phyloP scores from a whole-genome alignment of 2,329 filamentous ascomycete species.

The Aspergillus jensenii region DNA sequence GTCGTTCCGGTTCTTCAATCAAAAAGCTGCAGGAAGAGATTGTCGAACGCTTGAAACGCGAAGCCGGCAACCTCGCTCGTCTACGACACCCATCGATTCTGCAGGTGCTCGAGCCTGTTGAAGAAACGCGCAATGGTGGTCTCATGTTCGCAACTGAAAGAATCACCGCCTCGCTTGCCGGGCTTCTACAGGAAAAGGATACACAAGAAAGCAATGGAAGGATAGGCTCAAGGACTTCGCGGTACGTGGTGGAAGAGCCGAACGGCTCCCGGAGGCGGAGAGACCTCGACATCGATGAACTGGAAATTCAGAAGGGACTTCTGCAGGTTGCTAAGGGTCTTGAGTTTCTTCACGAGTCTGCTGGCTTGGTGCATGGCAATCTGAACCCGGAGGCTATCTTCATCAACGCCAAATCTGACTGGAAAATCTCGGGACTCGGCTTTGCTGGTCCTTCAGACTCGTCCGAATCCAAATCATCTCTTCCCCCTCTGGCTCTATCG shows the following conservation, averaged over 20 bases:
- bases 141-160: constrained; percentile 94
- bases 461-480: constrained; percentile 71
- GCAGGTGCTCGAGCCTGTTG: constrained; percentile 90
- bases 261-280: constrained; percentile 71
- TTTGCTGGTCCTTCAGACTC: constrained; percentile 82
- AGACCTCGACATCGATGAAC: constrained; percentile 90
- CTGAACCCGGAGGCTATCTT: constrained; percentile 90
- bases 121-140: constrained; percentile 87
- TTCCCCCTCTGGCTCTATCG: constrained; percentile 76
- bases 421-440: constrained; percentile 94
- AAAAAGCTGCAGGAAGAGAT: constrained; percentile 87
- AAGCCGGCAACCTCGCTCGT: constrained; percentile 83
- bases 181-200: constrained; percentile 82
- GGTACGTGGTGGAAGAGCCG: constrained; percentile 77
- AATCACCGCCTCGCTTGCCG: constrained; percentile 83
- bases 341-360: constrained; percentile 94
- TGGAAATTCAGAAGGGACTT: constrained; percentile 96
- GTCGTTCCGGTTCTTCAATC: constrained; percentile 60
- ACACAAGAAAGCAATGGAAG: constrained; percentile 73
- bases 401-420: constrained; percentile 96
- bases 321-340: constrained; percentile 90
- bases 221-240: constrained; percentile 68
- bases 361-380: constrained; percentile 90
- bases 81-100: constrained; percentile 88
- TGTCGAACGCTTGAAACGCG: constrained; percentile 84